Evolutionary conservation across 495 filamentous ascomycete species (phyloP), one percentile per base, ranked within the genome.

Genomic region (Neurospora africana): DNA sequence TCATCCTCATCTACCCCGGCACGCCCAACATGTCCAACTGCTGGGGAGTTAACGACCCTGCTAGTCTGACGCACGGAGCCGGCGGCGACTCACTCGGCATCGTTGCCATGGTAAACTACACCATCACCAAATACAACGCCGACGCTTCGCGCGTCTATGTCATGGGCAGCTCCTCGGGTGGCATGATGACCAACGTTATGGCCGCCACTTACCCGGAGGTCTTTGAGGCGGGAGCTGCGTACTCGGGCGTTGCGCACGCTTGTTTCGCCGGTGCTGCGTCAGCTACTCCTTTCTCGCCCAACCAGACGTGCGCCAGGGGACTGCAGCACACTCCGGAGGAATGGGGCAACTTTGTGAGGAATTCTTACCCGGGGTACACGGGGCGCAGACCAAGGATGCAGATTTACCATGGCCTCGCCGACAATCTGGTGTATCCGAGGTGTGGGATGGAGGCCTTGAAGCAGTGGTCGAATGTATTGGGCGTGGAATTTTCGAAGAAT

Each of bases 101-200:
- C 75, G 79, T 85, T 72, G 86, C 81, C 79, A 87, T 88, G 86
- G 86, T 88, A 74, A 84, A 83, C 70, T 88, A 85, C 73, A 81
- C 84, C 1, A 70, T 87, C 23, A 53, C 67, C 69, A 82, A 81
- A 70, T 87, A 89, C 79, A 79, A 72, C 19, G 87, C 72, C 44
- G 85, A 89, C 77, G 37, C 80, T 38, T 73, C 73, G 38, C 81
- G 78, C 44, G 83, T 88, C 37, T 88, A 83, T 71, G 85, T 83
- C 30, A 87, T 84, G 74, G 87, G 86, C 13, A 79, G 77, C 9
- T 86, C 84, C 0, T 88, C 86, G 17, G 87, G 87, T 33, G 87
- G 81, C 47, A 89, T 88, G 86, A 87, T 87, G 86, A 87, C 86
- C 58, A 89, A 88, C 75, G 86, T 88, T 27, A 74, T 90, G 76